Conservation (phyloP, 208 protist species). For the Leishmania tropica region DNA sequence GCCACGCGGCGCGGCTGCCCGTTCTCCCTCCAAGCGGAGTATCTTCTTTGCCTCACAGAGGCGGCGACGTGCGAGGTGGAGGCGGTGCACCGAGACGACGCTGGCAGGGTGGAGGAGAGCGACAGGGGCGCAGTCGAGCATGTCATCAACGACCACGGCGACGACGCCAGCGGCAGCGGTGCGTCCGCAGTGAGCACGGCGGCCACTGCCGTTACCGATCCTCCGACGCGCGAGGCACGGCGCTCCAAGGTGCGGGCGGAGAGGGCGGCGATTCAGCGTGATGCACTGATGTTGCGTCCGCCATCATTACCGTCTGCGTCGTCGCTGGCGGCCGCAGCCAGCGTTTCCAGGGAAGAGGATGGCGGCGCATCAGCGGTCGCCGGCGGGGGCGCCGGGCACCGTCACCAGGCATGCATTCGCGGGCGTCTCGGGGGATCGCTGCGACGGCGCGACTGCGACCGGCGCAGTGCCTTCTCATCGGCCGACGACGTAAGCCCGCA, state of each 20-base stretch:
- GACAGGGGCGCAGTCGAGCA: neutral
- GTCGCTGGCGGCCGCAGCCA: neutral
- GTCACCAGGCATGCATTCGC: neutral
- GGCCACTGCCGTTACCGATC: neutral
- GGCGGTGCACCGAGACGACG: constrained; percentile 6
- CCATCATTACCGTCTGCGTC: neutral
- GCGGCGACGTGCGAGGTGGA: constrained; percentile 29
- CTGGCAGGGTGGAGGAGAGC: neutral
- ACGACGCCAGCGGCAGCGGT: neutral
- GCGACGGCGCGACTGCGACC: constrained; percentile 8
- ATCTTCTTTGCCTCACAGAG: constrained; percentile 45
- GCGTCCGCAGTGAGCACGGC: neutral
- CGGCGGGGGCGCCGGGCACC: neutral
- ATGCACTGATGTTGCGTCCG: neutral
- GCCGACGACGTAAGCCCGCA: constrained; percentile 19
- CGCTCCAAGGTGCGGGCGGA: neutral
- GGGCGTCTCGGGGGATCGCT: neutral
- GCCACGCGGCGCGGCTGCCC: constrained; percentile 55
- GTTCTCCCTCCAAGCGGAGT: constrained; percentile 26
- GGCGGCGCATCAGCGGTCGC: neutral
- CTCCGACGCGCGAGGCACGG: neutral
- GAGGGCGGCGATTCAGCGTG: neutral
- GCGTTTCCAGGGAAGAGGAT: neutral
- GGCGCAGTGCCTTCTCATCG: constrained; percentile 15
- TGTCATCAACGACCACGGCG: neutral